phyloP scores from a whole-genome alignment of 2,329 filamentous ascomycete species.

The Claviceps cyperi region DNA sequence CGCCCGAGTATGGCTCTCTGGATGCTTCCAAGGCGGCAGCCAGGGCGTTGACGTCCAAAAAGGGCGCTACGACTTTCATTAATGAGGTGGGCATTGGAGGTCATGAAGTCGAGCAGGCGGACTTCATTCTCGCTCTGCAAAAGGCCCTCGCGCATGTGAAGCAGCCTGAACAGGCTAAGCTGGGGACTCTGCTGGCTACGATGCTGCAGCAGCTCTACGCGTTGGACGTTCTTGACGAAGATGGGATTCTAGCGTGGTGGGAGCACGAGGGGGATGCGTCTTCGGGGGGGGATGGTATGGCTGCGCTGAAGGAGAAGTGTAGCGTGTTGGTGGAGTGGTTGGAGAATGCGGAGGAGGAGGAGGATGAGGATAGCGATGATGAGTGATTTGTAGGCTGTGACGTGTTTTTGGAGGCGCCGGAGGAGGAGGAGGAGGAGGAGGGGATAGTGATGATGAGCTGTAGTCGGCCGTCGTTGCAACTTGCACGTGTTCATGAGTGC shows the following conservation, averaged over 20 bases:
- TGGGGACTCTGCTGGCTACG: constrained; percentile 55
- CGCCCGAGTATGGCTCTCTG: constrained; percentile 33
- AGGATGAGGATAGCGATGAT: constrained; percentile 24
- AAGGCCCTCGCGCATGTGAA: constrained; percentile 56
- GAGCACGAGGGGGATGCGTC: constrained; percentile 47
- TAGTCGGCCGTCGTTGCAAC: too few species aligned
- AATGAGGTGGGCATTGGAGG: constrained; percentile 46
- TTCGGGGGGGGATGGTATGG: constrained; percentile 50
- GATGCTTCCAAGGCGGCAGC: constrained; percentile 52
- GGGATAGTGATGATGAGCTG: too few species aligned
- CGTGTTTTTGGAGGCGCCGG: not conserved
- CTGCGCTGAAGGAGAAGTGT: constrained; percentile 56
- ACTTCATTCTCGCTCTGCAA: constrained; percentile 72
- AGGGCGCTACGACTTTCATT: constrained; percentile 41
- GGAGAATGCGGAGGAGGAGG: constrained; percentile 60
- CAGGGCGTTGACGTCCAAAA: constrained; percentile 39
- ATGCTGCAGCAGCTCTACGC: constrained; percentile 75
- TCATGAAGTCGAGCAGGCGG: constrained; percentile 66
- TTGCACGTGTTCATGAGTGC: too few species aligned
- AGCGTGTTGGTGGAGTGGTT: constrained; percentile 72
- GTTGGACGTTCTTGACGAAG: constrained; percentile 74
- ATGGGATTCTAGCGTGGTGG: constrained; percentile 85
- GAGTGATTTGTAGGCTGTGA: not conserved
- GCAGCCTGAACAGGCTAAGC: constrained; percentile 34
- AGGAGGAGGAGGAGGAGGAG: not conserved